phyloP scores from a whole-genome alignment of 2,329 filamentous ascomycete species.

The Thermomyces lanuginosus region DNA sequence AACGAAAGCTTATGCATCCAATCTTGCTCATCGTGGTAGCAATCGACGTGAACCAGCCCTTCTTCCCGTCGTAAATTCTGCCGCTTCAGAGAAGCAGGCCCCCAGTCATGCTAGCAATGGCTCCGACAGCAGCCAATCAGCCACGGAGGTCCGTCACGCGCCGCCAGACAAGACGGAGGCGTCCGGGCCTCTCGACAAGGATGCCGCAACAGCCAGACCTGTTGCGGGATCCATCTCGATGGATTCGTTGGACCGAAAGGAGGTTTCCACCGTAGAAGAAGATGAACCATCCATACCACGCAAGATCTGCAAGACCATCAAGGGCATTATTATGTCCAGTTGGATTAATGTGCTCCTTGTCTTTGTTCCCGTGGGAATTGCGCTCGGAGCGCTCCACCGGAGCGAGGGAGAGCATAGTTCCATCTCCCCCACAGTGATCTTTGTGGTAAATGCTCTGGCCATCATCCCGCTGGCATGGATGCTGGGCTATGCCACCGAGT shows the following conservation, averaged over 20 bases:
- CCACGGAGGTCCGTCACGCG: not conserved
- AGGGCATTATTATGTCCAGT: conserved; percentile 45
- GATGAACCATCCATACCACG: conserved; percentile 28
- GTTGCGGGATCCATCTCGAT: conserved; percentile 23
- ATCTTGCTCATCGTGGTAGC: conserved; percentile 15
- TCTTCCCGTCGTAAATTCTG: conserved; percentile 6
- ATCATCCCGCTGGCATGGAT: conserved; percentile 56
- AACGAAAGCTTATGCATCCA: conserved; percentile 28
- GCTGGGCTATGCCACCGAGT: conserved; percentile 55
- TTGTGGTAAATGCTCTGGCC: conserved; percentile 54
- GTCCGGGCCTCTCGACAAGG: conserved; percentile 1
- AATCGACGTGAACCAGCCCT: conserved; percentile 11
- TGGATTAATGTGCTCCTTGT: conserved; percentile 20
- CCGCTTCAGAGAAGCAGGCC: not conserved
- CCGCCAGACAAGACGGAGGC: conserved; percentile 1
- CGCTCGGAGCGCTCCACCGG: conserved; percentile 12
- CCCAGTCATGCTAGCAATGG: not conserved
- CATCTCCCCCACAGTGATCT: conserved; percentile 43
- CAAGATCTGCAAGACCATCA: conserved; percentile 37
- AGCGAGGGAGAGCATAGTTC: conserved; percentile 9
- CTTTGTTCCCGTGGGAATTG: conserved; percentile 17
- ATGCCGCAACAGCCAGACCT: conserved; percentile 7
- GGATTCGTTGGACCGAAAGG: conserved; percentile 35
- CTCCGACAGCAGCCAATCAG: not conserved
- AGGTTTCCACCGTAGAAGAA: conserved; percentile 37